Base-by-base conservation (phyloP, 495 filamentous ascomycete species). In the Melanomma pulvis-pyrius region DNA sequence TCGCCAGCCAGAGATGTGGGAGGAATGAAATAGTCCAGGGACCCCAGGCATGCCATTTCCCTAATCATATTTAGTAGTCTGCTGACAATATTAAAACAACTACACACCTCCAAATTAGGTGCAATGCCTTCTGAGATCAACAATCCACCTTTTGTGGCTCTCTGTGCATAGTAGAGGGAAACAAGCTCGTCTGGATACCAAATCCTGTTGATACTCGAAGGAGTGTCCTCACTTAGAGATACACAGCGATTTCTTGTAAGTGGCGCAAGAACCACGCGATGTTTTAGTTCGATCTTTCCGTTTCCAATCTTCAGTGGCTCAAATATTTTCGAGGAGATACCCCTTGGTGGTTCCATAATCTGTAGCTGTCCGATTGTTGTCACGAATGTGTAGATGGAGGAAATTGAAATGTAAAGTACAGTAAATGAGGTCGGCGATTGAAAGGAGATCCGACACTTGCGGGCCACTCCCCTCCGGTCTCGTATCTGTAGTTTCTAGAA, bases 121-220 rank as follows among this genome's bases (percentile, higher is more conserved):
- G 80, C 76, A n/a, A 81, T 79, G 0, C 80, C 84, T 71, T 86
- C 83, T 5, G 79, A 78, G 39, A 87, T 83, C 36, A 86, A 74
- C n/a, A 87, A 67, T 1, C 82, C 81, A 13, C 84, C 84, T 15
- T 78, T 65, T 8, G 81, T 80, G 1, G 83, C 75, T 9, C 83
- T 78, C 61, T 87, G 84, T 1, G 71, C 56, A 72, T 87, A 86
- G 74, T 87, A 85, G 28, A 84, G 80, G 61, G 74, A 74, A n/a
- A 82, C 68, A 25, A 82, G 71, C 50, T 81, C 75, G 13, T 79
- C 79, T 21, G 81, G 79, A 36, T 77, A 73, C 77, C 79, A 81
- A 58, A 79, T 72, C 24, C 80, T 75, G 72, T 82, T 82, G 21
- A 74, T 75, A 32, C 74, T 74, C 26, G 79, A 77, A 29, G 58